Evolutionary conservation across 1,139 yeast species (phyloP), one percentile per base, ranked within the genome.

Genomic region (Zygosaccharomyces sapae): DNA sequence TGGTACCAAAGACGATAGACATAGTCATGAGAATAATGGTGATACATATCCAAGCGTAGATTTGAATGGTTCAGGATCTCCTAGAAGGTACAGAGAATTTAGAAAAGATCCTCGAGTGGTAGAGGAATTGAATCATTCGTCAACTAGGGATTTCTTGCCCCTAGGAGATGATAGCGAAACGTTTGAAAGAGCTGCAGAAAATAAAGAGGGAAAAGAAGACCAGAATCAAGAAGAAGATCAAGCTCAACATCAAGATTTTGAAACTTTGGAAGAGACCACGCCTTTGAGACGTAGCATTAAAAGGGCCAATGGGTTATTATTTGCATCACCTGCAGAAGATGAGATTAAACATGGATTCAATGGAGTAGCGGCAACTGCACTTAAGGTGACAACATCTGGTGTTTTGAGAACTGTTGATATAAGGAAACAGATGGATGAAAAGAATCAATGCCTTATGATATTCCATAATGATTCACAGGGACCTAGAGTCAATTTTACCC

Each of bases 271-370:
- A 5, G 49, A 38, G 25, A 41, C 46, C 5, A 43, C 51, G 8
- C 48, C 51, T 7, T 16, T 45, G 31, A 40, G 39, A 16, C 45
- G 44, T 25, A 45, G 41, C 30, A 24, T 22, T 16, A 42, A 16
- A 27, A 33, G 20, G 12, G 33, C 44, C 8, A 42, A 34, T n/a
- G 58, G 58, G 2, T 41, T 54, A 8, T 38, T 54, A 19, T 20
- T 40, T 4, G 45, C 54, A 1, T 53, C 57, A 8, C 53, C 55
- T n/a, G 39, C 46, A 12, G 46, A 40, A 24, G 35, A 29, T 9
- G 31, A 37, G 9, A n/a, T n/a, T 20, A 6, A 27, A 4, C 9
- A 12, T 9, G 31, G 19, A 5, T 4, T 37, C 33, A n/a, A 12
- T 6, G 25, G 13, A n/a, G n/a, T 27, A 27, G 29, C 39, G 29